These are phyloP conservation scores for Golovinomyces cichoracearum DNA, from an alignment of 2,329 filamentous ascomycete genomes.

Conservation along the genomic window DNA sequence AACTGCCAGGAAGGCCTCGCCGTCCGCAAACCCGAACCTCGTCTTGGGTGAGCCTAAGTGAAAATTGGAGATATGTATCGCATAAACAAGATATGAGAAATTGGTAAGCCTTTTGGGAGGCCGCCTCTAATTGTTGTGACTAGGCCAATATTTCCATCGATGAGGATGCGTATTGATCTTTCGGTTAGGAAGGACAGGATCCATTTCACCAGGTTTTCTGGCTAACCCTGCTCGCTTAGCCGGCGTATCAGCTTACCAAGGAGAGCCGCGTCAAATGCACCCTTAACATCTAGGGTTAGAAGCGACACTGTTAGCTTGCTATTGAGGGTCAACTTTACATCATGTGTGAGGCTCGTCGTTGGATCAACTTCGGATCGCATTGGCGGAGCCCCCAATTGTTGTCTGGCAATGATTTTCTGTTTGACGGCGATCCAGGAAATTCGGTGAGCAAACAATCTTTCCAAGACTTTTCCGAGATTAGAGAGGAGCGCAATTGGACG, in stretches of 20 bases:
- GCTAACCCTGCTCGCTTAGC: no score
- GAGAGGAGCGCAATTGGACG: neutral
- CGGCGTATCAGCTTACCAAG: no score
- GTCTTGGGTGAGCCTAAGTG: no score
- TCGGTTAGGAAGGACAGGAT: neutral
- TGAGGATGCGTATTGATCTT: neutral
- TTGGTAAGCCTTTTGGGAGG: neutral
- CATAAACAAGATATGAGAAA: neutral
- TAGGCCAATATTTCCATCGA: neutral
- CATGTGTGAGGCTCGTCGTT: neutral
- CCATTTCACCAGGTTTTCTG: neutral
- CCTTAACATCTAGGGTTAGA: no score
- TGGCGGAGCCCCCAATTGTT: neutral
- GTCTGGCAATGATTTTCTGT: neutral
- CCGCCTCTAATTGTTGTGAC: neutral
- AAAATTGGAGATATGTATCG: no score
- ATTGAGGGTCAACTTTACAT: neutral
- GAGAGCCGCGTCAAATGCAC: no score
- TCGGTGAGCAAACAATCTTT: neutral
- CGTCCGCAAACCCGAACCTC: no score
- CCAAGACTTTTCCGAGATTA: neutral
- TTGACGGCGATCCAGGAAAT: neutral
- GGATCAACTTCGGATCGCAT: neutral
- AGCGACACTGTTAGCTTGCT: no score
- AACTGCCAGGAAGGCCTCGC: no score